Evolutionary conservation across 1,284 basidiomycete species (phyloP).

Genomic region (Trichosporon sp.): DNA sequence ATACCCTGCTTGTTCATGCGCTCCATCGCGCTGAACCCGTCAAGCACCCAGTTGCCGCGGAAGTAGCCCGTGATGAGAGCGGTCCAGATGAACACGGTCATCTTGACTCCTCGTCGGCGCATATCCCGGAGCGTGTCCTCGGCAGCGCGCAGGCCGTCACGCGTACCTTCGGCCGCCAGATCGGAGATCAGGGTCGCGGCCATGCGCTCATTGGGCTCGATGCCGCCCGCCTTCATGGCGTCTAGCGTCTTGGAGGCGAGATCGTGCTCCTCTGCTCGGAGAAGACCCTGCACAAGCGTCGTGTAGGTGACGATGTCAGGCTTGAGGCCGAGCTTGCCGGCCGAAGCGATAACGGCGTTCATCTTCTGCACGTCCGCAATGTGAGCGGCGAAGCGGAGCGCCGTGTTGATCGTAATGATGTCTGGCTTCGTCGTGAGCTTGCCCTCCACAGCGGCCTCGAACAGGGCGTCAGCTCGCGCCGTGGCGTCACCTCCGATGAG

Average conservation of each 20-base stretch:
- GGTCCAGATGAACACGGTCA: constrained; percentile 56
- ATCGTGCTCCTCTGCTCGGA: constrained; percentile 68
- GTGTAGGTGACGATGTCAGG: constrained; percentile 81
- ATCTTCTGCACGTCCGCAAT: constrained; percentile 65
- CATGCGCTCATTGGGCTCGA: constrained; percentile 70
- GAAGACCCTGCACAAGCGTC: constrained; percentile 71
- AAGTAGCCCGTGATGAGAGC: constrained; percentile 55
- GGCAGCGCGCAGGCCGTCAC: constrained; percentile 64
- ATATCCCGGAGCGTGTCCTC: constrained; percentile 70
- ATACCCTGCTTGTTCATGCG: constrained; percentile 66
- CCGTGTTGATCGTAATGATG: constrained; percentile 74
- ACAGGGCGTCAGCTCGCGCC: constrained; percentile 43
- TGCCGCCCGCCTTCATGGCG: constrained; percentile 72
- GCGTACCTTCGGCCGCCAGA: constrained; percentile 64
- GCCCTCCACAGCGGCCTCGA: constrained; percentile 41
- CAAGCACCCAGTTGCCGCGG: constrained; percentile 48
- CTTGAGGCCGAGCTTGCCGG: constrained; percentile 59
- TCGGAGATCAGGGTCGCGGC: constrained; percentile 74
- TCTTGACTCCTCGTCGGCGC: constrained; percentile 61
- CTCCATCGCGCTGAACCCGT: constrained; percentile 60
- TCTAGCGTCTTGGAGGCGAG: constrained; percentile 66
- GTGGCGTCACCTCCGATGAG: constrained; percentile 41
- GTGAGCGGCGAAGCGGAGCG: constrained; percentile 68
- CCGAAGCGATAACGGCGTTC: constrained; percentile 65
- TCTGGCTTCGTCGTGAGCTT: constrained; percentile 61